phyloP scores from a whole-genome alignment of 75 land plant species.

The Sequoia sempervirens region DNA sequence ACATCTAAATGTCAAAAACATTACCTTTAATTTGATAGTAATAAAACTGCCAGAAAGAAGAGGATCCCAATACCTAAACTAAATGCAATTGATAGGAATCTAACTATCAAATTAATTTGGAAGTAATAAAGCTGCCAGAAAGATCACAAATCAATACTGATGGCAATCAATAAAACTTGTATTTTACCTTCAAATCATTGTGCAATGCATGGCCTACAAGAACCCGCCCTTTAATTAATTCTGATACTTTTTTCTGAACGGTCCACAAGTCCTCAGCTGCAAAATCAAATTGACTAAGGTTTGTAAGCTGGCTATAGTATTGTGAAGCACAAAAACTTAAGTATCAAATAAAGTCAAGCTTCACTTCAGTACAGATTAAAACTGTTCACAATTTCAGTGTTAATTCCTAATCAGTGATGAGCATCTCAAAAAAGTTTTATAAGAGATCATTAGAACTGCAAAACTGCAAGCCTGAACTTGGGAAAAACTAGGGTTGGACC shows the following conservation, averaged over 20 bases:
- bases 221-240: constrained; percentile 68
- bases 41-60: not conserved
- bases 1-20: not conserved
- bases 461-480: not conserved
- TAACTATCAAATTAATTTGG: not conserved
- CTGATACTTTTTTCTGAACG: constrained; percentile 88
- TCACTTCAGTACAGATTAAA: not conserved
- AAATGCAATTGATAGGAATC: not conserved
- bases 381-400: not conserved
- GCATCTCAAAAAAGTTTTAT: not conserved
- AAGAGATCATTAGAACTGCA: not conserved
- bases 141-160: not conserved
- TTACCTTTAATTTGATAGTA: not conserved
- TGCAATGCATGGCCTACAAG: constrained; percentile 92
- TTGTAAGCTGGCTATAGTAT: not conserved
- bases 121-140: not conserved
- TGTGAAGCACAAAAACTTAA: not conserved
- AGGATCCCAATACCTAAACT: not conserved
- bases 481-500: not conserved
- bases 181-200: constrained; percentile 82
- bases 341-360: not conserved
- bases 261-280: constrained; percentile 67
- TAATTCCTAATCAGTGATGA: not conserved
- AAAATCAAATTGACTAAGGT: constrained; percentile 9
- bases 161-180: not conserved